Base-by-base conservation (phyloP, 306 rosid species). In the Leucaena leucocephala region DNA sequence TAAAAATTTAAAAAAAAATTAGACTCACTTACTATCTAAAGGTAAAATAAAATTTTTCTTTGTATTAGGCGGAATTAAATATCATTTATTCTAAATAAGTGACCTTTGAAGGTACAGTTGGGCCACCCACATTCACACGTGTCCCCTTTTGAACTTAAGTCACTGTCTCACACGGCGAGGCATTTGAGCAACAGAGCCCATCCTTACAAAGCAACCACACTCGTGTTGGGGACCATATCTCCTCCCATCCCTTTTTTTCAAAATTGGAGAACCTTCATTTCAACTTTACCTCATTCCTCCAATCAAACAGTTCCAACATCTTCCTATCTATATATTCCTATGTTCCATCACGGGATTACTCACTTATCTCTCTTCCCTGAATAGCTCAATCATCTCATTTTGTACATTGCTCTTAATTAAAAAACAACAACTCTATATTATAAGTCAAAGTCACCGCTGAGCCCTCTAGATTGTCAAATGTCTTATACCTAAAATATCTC, bases 211-310 rank as follows among this genome's bases (percentile, higher is more conserved):
- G 21, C 5, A 67, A n/a, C 50, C 19, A 72, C 65, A 38, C 45
- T 22, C 42, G 76, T 45, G 21, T n/a, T 38, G 16, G 76, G 76
- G 66, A 72, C 76, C 76, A 36, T 36, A 10, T 54, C 3, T 1
- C 16, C 54, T 27, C 27, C 66, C 22, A 7, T 55, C 38, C 16
- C 16, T 59, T 59, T 59, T 22, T 19, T 27, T 27, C 27, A 4
- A 66, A 40, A 3, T 33, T 33, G 75, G 75, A 14, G 27, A 33
- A 34, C 61, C 62, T 33, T 71, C 14, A 48, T 4, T 68, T 42
- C 8, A 19, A 68, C 66, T 59, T 33, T 6, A 34, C 44, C 16
- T 4, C 45, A 13, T 22, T 33, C 40, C 16, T 4, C 67, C 9
- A 13, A 34, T 61, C 0, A 11, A 33, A 33, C n/a, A 61, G 3